Evolutionary conservation across 768 basidiomycete species (phyloP).

Genomic region (Kwoniella mangroviensis): DNA sequence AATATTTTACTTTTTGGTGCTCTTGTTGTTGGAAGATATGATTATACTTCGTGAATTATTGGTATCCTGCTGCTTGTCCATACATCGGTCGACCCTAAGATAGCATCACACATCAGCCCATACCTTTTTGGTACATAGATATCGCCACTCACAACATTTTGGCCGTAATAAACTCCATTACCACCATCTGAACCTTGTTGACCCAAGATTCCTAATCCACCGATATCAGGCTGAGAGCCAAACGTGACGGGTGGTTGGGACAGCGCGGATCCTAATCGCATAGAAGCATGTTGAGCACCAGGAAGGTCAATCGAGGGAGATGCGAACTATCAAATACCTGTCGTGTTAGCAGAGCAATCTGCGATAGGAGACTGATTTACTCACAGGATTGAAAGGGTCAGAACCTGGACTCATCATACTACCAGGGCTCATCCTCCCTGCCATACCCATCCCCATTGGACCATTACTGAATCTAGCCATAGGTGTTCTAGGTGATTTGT

Average conservation of each 20-base stretch:
- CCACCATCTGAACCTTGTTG: slow-evolving; percentile 11
- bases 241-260: slow-evolving; percentile 42
- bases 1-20: too few relatives aligned
- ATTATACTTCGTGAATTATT: slow-evolving; percentile 6
- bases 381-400: slow-evolving; percentile 58
- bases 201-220: slow-evolving; percentile 53
- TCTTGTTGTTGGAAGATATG: too few relatives aligned
- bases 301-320: slow-evolving; percentile 52
- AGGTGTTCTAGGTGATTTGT: slow-evolving; percentile 35
- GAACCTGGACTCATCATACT: slow-evolving; percentile 55
- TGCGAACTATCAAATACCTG: slow-evolving; percentile 39
- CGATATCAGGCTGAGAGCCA: slow-evolving; percentile 52
- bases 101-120: not conserved
- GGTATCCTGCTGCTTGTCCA: slow-evolving; percentile 23
- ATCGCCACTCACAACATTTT: slow-evolving; percentile 10
- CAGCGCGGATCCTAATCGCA: slow-evolving; percentile 28
- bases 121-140: not conserved
- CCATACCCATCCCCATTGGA: not conserved
- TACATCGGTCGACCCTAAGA: slow-evolving; percentile 14
- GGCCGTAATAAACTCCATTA: slow-evolving; percentile 16
- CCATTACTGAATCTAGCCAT: slow-evolving; percentile 20
- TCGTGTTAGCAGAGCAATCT: not conserved
- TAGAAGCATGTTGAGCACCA: slow-evolving; percentile 28
- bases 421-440: slow-evolving; percentile 46
- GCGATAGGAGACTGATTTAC: slow-evolving; percentile 17